Percentiles rank a stretch among this genome's conserved stretches.
Conservation (phyloP, 2,329 filamentous ascomycete genomes). For the Scleromitrula shiraiana region DNA sequence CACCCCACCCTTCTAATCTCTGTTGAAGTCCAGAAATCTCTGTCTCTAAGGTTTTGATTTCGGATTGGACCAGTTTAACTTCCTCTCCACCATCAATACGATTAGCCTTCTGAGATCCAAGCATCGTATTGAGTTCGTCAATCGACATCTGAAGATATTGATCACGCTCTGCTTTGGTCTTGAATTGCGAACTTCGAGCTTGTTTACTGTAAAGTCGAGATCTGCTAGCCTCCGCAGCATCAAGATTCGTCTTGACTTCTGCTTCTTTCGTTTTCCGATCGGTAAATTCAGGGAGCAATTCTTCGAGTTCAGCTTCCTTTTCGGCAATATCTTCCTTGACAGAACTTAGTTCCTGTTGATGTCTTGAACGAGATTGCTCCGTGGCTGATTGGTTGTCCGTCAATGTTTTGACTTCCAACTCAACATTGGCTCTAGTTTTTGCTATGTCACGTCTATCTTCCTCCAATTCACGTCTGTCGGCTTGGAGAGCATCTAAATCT, state of each 20-base stretch:
- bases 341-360: slow-evolving; percentile 62
- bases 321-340: slow-evolving; percentile 67
- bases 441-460: slow-evolving; percentile 80
- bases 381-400: slow-evolving; percentile 74
- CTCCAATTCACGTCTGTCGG: slow-evolving; percentile 82
- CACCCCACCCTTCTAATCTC: slow-evolving; percentile 71
- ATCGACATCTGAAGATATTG: slow-evolving; percentile 75
- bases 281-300: slow-evolving; percentile 70
- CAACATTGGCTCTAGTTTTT: slow-evolving; percentile 72
- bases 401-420: slow-evolving; percentile 75
- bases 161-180: slow-evolving; percentile 81
- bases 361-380: slow-evolving; percentile 62
- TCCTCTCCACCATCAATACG: slow-evolving; percentile 79
- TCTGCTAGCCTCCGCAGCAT: slow-evolving; percentile 65
- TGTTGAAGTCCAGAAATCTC: slow-evolving; percentile 64
- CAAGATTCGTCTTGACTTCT: slow-evolving; percentile 61
- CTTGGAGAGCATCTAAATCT: slow-evolving; percentile 73
- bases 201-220: slow-evolving; percentile 87
- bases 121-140: slow-evolving; percentile 64
- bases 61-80: slow-evolving; percentile 59
- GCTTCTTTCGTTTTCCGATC: slow-evolving; percentile 66
- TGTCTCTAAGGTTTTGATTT: slow-evolving; percentile 64
- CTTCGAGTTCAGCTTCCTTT: slow-evolving; percentile 68
- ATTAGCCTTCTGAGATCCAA: slow-evolving; percentile 76
- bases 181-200: slow-evolving; percentile 78